Evolutionary conservation across 768 basidiomycete species (phyloP).

Genomic region (Pleurotus platypus): DNA sequence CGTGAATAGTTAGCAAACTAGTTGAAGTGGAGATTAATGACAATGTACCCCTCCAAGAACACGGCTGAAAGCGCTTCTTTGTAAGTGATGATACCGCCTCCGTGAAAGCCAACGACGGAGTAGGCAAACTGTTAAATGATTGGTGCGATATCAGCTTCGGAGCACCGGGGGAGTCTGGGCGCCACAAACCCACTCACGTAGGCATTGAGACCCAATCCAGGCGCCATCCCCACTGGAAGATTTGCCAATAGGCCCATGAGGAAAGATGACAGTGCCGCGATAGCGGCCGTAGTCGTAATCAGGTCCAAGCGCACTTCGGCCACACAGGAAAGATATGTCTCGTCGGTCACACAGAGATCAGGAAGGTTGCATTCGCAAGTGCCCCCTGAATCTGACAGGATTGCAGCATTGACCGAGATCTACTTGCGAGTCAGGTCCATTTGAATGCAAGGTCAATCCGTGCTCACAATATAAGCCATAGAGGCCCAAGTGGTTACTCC

Average conservation of each 20-base stretch:
- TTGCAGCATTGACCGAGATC: conserved; percentile 85
- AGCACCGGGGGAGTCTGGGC: not conserved
- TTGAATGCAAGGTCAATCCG: not conserved
- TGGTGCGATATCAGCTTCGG: not conserved
- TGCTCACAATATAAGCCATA: conserved; percentile 79
- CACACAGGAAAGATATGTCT: conserved; percentile 53
- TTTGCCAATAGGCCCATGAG: conserved; percentile 86
- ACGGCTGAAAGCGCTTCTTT: conserved; percentile 80
- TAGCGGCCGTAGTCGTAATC: conserved; percentile 79
- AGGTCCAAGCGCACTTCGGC: conserved; percentile 68
- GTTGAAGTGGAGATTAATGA: not conserved
- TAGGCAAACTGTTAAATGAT: conserved; percentile 64
- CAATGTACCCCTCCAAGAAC: conserved; percentile 77
- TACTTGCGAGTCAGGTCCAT: conserved; percentile 20
- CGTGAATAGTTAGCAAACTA: not conserved
- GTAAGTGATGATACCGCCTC: conserved; percentile 68
- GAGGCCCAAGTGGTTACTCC: conserved; percentile 82
- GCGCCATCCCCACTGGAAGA: conserved; percentile 86
- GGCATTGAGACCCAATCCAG: conserved; percentile 80
- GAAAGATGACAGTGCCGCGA: conserved; percentile 69
- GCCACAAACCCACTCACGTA: conserved; percentile 47
- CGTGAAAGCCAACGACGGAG: conserved; percentile 84
- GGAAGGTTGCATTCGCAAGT: conserved; percentile 70
- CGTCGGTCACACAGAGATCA: conserved; percentile 52
- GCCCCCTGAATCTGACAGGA: conserved; percentile 74